Base-by-base conservation (phyloP, 768 basidiomycete species). In the Terana coerulea region DNA sequence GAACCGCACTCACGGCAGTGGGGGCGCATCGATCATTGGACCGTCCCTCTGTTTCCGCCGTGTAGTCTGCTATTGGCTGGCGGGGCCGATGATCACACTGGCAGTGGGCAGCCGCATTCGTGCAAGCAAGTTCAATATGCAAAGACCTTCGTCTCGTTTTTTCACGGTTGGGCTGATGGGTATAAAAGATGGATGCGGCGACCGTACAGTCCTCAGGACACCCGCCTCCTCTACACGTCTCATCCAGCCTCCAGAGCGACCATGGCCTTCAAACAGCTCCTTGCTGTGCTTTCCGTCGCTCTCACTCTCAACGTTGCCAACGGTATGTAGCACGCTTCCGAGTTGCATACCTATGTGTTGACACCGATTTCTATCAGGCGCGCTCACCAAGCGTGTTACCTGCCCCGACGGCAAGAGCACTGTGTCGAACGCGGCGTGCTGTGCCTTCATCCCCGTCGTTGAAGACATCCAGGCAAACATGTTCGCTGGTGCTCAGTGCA, bases 341-440 rank as follows among this genome's bases (percentile, higher is more conserved):
- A 14, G 37, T 24, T 3, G 5, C n/a, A n/a, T n/a, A 5, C 24
- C 15, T 33, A 30, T 35, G 46, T 17, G 43, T 36, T 8, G 36
- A 25, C 25, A 11, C n/a, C 3, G 19, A n/a, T n/a, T n/a, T n/a
- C n/a, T n/a, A n/a, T n/a, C n/a, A n/a, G n/a, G n/a, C n/a, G n/a
- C n/a, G 31, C 60, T 55, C 15, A 22, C 17, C 30, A 57, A 53
- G 14, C 55, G 59, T 14, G 59, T 55, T 17, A 52, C 66, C 29
- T 70, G 68, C 49, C 61, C 68, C 3, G 64, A 66, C 51, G 67
- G 69, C 30, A 56, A 67, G 49, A n/a, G n/a, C n/a, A 63, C 54
- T 14, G 67, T 61, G 9, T 49, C 54, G 0, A 57, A 69, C 53
- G 55, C 57, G 10, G 60, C 61, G 5, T 69, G 68, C 44, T 69